Percentiles rank a stretch among this genome's conserved stretches.
These are phyloP conservation scores for Porphyra umbilicalis DNA, from an alignment of 31 red algal genomes.

Conservation along the genomic window DNA sequence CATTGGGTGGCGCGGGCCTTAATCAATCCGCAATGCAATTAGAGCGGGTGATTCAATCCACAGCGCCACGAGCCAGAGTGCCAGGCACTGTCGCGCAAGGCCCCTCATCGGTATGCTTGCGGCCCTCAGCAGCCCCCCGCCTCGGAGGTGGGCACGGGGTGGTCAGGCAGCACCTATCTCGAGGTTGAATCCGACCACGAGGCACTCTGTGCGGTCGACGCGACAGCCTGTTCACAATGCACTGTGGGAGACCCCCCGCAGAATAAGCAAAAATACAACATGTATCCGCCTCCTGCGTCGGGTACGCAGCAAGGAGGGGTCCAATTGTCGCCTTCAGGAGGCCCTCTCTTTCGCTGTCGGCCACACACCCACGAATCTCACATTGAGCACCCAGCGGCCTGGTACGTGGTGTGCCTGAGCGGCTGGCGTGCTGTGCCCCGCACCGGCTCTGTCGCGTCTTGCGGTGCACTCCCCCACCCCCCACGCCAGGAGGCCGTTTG, in stretches of 20 bases:
- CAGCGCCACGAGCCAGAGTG: too few species aligned
- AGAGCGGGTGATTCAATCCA: not conserved
- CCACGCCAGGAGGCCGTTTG: too few species aligned
- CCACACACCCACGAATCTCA: not conserved
- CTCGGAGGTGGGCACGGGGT: not conserved
- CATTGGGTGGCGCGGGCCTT: not conserved
- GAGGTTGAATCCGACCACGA: not conserved
- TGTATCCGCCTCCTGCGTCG: not conserved
- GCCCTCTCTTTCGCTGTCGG: not conserved
- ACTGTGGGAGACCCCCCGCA: not conserved
- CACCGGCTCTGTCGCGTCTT: too few species aligned
- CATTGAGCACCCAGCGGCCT: not conserved
- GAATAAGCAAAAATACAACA: constrained; percentile 1
- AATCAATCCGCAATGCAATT: not conserved
- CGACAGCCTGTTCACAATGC: not conserved
- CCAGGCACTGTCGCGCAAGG: too few species aligned
- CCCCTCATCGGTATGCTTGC: too few species aligned
- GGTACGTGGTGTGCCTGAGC: too few species aligned
- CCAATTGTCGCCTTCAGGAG: not conserved
- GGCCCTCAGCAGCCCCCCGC: not conserved
- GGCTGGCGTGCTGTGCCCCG: too few species aligned
- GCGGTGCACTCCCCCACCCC: too few species aligned
- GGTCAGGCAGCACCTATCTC: not conserved
- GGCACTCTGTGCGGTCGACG: not conserved
- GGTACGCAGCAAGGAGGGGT: not conserved